phyloP scores from a whole-genome alignment of 2,329 filamentous ascomycete genomes.

The Penicillium sp. region DNA sequence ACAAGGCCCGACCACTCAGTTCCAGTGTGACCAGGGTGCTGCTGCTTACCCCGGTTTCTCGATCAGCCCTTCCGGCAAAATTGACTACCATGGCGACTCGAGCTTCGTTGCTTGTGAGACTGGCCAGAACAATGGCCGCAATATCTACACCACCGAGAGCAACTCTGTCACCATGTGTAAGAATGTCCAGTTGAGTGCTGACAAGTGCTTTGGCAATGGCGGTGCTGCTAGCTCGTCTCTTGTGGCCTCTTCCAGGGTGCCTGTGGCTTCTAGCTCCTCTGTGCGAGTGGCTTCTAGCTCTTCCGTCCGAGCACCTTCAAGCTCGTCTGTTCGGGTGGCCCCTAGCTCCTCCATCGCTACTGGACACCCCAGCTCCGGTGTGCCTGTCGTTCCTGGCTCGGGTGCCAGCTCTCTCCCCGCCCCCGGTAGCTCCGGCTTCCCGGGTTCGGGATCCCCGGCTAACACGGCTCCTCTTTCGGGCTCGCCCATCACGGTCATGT shows the following conservation, averaged over 20 bases:
- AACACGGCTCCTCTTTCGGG: slow-evolving; percentile 7
- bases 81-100: slow-evolving; percentile 49
- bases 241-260: slow-evolving; percentile 1
- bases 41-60: slow-evolving; percentile 51
- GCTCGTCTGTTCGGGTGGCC: background rate
- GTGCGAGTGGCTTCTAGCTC: background rate
- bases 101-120: slow-evolving; percentile 59
- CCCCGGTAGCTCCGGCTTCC: slow-evolving; percentile 2
- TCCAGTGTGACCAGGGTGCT: slow-evolving; percentile 56
- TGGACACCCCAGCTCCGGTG: no score
- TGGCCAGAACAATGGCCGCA: slow-evolving; percentile 35
- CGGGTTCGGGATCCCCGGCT: slow-evolving; percentile 3
- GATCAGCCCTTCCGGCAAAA: slow-evolving; percentile 48
- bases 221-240: slow-evolving; percentile 15
- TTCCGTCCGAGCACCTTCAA: background rate
- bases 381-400: slow-evolving; percentile 1
- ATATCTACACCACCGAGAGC: slow-evolving; percentile 40
- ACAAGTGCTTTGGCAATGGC: slow-evolving; percentile 31
- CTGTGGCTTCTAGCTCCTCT: slow-evolving; percentile 2
- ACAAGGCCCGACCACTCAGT: slow-evolving; percentile 51
- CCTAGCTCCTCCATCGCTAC: background rate
- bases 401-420: background rate
- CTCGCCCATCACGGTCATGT: slow-evolving; percentile 12
- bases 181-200: slow-evolving; percentile 31
- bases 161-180: slow-evolving; percentile 31